phyloP scores from a whole-genome alignment of 2,329 filamentous ascomycete species.

The Ambrosiella xylebori region DNA sequence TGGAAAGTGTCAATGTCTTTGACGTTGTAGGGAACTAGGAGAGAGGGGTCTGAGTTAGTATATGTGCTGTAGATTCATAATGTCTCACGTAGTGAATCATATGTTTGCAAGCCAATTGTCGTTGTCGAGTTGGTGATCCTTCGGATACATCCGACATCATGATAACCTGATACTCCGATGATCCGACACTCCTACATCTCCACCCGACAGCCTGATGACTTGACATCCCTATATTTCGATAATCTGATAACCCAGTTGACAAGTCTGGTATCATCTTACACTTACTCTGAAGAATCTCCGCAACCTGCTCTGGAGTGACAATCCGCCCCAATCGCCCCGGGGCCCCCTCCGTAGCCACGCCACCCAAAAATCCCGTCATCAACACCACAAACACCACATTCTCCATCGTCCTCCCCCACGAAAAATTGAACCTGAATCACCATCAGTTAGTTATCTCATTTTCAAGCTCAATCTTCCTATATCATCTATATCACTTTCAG shows the following conservation, averaged over 20 bases:
- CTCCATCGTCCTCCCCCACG: conserved; percentile 75
- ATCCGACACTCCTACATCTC: no score
- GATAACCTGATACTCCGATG: no score
- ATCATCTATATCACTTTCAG: background rate
- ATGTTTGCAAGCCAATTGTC: no score
- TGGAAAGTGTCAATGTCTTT: conserved; percentile 86
- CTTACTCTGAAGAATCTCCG: conserved; percentile 54
- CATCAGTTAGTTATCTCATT: background rate
- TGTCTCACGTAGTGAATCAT: background rate
- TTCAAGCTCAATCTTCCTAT: background rate
- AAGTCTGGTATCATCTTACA: background rate
- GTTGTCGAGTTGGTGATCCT: no score
- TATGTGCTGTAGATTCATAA: background rate
- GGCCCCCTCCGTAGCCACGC: conserved; percentile 37
- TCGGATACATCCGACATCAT: no score
- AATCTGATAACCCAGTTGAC: no score
- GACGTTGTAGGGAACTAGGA: conserved; percentile 69
- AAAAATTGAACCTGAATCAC: conserved; percentile 50
- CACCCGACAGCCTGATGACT: background rate
- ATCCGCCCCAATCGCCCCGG: conserved; percentile 45
- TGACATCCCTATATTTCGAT: no score
- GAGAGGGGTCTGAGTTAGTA: background rate
- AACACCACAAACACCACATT: conserved; percentile 48
- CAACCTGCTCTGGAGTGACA: conserved; percentile 76
- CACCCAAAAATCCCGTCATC: conserved; percentile 60